A percentile compares a stretch with the other conserved stretches of the same genome.
phyloP scores from a whole-genome alignment of 345 rosid genomes.

The Eucalyptus regnans region DNA sequence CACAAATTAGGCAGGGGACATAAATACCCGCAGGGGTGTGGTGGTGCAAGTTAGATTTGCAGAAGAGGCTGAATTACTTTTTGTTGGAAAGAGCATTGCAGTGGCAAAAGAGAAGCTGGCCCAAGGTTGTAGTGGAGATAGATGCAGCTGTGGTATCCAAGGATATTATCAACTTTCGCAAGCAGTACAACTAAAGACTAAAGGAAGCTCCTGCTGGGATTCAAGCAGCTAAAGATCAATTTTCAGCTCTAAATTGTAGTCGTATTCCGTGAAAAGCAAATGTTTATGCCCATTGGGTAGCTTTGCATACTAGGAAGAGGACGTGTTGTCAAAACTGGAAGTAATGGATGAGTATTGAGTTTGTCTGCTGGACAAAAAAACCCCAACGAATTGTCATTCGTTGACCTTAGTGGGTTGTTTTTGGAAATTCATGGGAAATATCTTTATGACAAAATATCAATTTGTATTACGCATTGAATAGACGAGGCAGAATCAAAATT shows the following conservation, averaged over 20 bases:
- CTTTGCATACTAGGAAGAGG: neutral
- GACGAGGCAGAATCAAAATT: neutral
- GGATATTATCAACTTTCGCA: neutral
- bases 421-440: neutral
- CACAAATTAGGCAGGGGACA: neutral
- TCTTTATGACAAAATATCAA: neutral
- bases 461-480: neutral
- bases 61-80: neutral
- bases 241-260: neutral
- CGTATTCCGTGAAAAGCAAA: neutral
- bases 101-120: neutral
- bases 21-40: neutral
- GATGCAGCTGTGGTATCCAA: neutral
- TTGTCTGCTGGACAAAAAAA: neutral
- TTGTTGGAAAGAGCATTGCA: neutral
- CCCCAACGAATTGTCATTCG: neutral
- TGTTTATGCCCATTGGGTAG: neutral
- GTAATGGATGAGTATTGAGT: neutral
- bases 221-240: neutral
- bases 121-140: neutral
- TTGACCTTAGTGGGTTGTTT: neutral
- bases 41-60: neutral
- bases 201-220: neutral
- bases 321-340: neutral
- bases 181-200: neutral